Evolutionary conservation across 768 basidiomycete genomes (phyloP).

Genomic region (Phylloporus scabripes): DNA sequence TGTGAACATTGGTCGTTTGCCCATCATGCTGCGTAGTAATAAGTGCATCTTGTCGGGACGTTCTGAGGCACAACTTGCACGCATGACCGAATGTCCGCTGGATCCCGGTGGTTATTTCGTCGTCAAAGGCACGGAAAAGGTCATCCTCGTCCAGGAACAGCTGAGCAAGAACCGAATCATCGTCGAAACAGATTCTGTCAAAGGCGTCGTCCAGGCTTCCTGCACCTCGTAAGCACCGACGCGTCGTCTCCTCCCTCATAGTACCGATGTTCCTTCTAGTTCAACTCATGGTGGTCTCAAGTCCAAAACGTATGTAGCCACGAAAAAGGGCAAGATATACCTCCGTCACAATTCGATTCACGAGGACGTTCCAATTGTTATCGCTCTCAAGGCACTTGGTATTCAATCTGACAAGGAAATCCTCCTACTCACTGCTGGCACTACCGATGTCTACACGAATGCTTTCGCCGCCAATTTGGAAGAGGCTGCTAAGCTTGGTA

Average conservation of each 20-base stretch:
- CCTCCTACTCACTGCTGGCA: constrained; percentile 87
- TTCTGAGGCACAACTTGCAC: constrained; percentile 77
- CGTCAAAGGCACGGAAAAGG: constrained; percentile 98
- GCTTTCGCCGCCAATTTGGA: constrained; percentile 90
- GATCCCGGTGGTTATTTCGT: constrained; percentile 99
- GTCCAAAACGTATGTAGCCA: constrained; percentile 96
- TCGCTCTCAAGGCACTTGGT: constrained; percentile 94
- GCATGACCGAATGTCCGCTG: constrained; percentile 94
- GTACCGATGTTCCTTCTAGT: constrained; percentile 32
- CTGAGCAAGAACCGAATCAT: constrained; percentile 99
- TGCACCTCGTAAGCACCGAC: constrained; percentile 79
- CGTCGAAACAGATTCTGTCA: constrained; percentile 88
- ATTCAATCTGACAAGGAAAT: constrained; percentile 98
- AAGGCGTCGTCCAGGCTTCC: constrained; percentile 88
- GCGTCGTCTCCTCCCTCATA: constrained; percentile 7
- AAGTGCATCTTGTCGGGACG: constrained; percentile 86
- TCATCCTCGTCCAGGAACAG: constrained; percentile 98
- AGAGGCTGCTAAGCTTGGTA: constrained; percentile 85
- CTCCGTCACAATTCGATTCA: constrained; percentile 96
- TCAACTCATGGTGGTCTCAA: constrained; percentile 82
- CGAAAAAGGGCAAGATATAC: constrained; percentile 92
- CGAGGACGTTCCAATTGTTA: constrained; percentile 93
- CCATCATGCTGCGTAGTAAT: constrained; percentile 95
- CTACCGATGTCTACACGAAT: constrained; percentile 79
- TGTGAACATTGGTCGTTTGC: constrained; percentile 84